Percentiles rank a stretch among this genome's conserved stretches.
Conservation (phyloP, 352 stramenopile species). For the Phytophthora nicotianae region DNA sequence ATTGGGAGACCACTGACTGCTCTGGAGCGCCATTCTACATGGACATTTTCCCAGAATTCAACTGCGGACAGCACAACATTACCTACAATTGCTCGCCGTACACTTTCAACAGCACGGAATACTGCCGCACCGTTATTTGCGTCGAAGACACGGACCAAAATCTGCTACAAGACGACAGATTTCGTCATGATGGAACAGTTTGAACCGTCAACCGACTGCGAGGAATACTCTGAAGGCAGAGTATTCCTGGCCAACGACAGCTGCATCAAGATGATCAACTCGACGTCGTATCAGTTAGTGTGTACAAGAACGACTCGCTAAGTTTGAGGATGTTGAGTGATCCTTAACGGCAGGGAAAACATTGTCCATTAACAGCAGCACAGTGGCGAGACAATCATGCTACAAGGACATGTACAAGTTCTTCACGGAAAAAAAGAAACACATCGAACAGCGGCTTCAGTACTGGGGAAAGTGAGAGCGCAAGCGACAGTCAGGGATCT, state of each 20-base stretch:
- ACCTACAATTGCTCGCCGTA: slow-evolving; percentile 29
- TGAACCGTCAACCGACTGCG: slow-evolving; percentile 4
- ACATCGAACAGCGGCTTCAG: slow-evolving; percentile 12
- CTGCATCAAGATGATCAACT: slow-evolving; percentile 25
- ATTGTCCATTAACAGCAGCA: slow-evolving; percentile 5
- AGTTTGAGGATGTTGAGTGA: slow-evolving; percentile 7
- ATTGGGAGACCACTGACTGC: slow-evolving; percentile 17
- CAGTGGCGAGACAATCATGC: slow-evolving; percentile 13
- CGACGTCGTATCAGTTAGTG: slow-evolving; percentile 20
- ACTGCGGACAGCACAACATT: slow-evolving; percentile 27
- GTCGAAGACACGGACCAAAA: slow-evolving; percentile 17
- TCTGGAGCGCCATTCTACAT: slow-evolving; percentile 15
- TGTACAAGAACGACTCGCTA: background rate
- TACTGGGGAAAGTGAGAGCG: background rate
- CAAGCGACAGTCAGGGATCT: background rate
- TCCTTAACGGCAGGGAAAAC: background rate
- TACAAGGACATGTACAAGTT: slow-evolving; percentile 15
- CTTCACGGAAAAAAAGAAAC: slow-evolving; percentile 15
- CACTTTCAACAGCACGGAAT: slow-evolving; percentile 16
- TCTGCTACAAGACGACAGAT: slow-evolving; percentile 35
- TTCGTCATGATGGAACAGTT: slow-evolving; percentile 43
- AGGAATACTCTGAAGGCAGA: slow-evolving; percentile 6
- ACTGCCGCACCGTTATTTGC: slow-evolving; percentile 26
- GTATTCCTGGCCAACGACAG: slow-evolving; percentile 12
- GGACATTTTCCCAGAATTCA: slow-evolving; percentile 22